Conservation (phyloP, 140 eudicot species). For the Senecio squalidus region DNA sequence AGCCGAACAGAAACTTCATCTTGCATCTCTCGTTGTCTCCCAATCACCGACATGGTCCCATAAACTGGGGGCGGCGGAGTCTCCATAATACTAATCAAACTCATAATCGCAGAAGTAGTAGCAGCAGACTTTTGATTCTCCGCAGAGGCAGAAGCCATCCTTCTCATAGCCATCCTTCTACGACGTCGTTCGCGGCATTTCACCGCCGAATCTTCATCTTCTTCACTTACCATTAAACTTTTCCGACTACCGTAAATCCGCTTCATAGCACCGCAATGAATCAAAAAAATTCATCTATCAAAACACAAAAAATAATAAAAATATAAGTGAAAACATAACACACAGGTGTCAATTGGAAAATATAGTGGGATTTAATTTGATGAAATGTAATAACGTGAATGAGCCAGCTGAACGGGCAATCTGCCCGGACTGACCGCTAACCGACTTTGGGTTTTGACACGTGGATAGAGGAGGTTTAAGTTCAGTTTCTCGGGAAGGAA, state of each 20-base stretch:
- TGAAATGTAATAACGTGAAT: background rate
- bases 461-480: constrained; percentile 4
- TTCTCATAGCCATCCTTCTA: constrained; percentile 36
- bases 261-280: constrained; percentile 6
- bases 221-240: constrained; percentile 8
- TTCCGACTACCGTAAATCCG: constrained; percentile 13
- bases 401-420: constrained; percentile 2
- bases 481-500: background rate
- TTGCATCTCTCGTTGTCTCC: constrained; percentile 33
- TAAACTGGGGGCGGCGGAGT: constrained; percentile 23
- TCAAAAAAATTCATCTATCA: background rate
- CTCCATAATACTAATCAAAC: constrained; percentile 21
- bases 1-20: constrained; percentile 21
- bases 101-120: constrained; percentile 4
- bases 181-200: constrained; percentile 43
- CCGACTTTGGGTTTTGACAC: constrained; percentile 6
- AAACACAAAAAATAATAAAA: background rate
- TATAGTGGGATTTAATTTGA: constrained; percentile 2
- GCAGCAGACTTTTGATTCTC: too few relatives aligned
- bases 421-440: constrained; percentile 3
- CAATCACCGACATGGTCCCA: constrained; percentile 26
- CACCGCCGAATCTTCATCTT: constrained; percentile 14
- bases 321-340: background rate
- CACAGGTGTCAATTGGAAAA: constrained; percentile 3
- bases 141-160: background rate